A percentile compares a stretch with the other conserved stretches of the same genome.
These are phyloP conservation scores for Colletotrichum eleusines DNA, from an alignment of 2,329 filamentous ascomycete genomes.

Conservation along the genomic window DNA sequence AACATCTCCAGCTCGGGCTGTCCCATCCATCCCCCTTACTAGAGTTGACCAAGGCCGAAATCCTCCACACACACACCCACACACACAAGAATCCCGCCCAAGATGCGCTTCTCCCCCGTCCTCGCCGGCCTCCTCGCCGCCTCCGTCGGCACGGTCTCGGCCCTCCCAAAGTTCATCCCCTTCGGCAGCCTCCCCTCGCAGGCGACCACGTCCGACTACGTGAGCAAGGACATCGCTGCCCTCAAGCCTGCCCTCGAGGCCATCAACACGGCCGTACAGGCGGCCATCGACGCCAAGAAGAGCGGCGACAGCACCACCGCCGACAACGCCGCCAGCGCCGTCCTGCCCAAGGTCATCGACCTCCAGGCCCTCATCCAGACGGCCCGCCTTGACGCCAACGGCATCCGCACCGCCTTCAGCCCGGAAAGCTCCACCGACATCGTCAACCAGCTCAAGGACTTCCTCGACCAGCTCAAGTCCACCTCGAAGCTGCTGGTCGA, in stretches of 20 bases:
- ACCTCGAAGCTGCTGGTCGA: neutral
- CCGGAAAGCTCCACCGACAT: neutral
- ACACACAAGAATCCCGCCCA: too few relatives aligned
- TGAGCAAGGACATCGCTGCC: neutral
- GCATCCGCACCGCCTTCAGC: neutral
- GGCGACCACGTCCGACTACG: neutral
- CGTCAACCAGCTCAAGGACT: neutral
- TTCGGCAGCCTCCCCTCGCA: conserved; percentile 16
- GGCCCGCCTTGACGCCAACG: conserved; percentile 13
- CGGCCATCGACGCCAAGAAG: neutral
- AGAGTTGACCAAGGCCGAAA: neutral
- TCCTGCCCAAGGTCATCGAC: neutral
- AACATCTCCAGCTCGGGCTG: neutral
- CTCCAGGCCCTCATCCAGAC: neutral
- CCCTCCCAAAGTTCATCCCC: neutral
- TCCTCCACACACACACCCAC: too few relatives aligned
- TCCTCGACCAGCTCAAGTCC: neutral
- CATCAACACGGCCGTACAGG: neutral
- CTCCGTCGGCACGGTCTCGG: neutral
- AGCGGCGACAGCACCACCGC: neutral
- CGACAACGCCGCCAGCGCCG: neutral
- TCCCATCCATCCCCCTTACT: neutral
- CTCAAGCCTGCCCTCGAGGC: neutral
- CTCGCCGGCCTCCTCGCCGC: neutral
- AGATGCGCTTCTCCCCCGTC: neutral